Conservation (phyloP, 2,329 filamentous ascomycete species). For the Aspergillus unguis region DNA sequence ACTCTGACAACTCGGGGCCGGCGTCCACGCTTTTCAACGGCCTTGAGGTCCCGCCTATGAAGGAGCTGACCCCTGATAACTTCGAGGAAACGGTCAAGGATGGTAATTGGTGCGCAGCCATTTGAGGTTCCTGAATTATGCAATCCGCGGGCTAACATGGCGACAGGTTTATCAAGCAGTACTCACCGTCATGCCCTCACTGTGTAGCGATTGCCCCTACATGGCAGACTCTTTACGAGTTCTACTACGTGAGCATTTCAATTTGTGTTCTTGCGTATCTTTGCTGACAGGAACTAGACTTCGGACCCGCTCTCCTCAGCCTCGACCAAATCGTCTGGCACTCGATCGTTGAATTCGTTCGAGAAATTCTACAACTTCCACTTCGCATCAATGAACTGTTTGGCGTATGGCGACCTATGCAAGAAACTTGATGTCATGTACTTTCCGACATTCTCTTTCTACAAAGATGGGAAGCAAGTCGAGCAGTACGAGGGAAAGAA, state of each 20-base stretch:
- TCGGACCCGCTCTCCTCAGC: slow-evolving; percentile 64
- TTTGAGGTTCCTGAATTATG: neutral
- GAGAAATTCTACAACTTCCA: slow-evolving; percentile 82
- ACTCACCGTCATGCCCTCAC: slow-evolving; percentile 59
- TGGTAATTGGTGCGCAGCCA: slow-evolving; percentile 48
- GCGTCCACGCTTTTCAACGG: slow-evolving; percentile 50
- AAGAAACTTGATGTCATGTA: slow-evolving; percentile 61
- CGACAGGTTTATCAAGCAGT: slow-evolving; percentile 52
- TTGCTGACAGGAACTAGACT: slow-evolving; percentile 53
- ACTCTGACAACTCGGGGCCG: slow-evolving; percentile 16
- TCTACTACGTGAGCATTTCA: slow-evolving; percentile 59
- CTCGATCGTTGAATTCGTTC: slow-evolving; percentile 63
- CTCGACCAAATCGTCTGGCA: slow-evolving; percentile 49
- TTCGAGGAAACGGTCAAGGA: slow-evolving; percentile 50
- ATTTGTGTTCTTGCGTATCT: neutral
- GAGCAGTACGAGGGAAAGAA: slow-evolving; percentile 65
- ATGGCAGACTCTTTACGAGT: slow-evolving; percentile 93
- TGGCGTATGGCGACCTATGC: slow-evolving; percentile 78
- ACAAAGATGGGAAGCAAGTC: slow-evolving; percentile 69
- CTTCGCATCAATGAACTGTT: slow-evolving; percentile 82
- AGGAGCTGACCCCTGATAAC: slow-evolving; percentile 46
- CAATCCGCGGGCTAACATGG: slow-evolving; percentile 16
- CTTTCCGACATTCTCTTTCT: slow-evolving; percentile 76
- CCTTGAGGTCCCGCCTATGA: slow-evolving; percentile 50
- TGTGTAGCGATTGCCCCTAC: slow-evolving; percentile 76